Conservation (phyloP, 257 asterid genomes). For the Jaltomata sinuosa region DNA sequence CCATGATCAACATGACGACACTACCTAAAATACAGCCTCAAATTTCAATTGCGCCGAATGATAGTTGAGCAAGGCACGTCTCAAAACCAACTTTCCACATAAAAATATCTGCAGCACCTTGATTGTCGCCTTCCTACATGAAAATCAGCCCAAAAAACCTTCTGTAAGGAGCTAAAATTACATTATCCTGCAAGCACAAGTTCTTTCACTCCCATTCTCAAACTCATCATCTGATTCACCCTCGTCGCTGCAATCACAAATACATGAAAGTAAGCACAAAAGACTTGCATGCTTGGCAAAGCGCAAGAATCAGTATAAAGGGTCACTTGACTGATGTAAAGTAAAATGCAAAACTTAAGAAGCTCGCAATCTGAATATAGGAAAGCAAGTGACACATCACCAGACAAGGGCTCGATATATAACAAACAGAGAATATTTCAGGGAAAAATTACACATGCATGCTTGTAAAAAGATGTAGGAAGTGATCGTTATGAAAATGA, state of each 20-base stretch:
- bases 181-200: constrained; percentile 84
- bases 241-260: constrained; percentile 51
- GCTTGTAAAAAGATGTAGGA: neutral
- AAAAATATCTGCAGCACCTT: neutral
- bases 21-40: constrained; percentile 9
- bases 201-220: constrained; percentile 38
- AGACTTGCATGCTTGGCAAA: neutral
- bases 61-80: neutral
- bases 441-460: neutral
- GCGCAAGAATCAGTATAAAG: neutral
- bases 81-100: neutral
- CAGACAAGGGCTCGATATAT: neutral
- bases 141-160: constrained; percentile 1
- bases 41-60: neutral
- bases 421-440: neutral
- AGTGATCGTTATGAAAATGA: neutral
- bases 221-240: constrained; percentile 70
- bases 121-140: neutral
- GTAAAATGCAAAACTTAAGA: neutral
- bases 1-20: constrained; percentile 1
- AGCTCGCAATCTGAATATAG: neutral
- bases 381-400: neutral
- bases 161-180: constrained; percentile 16
- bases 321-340: neutral
- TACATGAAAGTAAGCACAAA: constrained; percentile 10